Evolutionary conservation across 1,139 yeast species (phyloP).

Genomic region (Magnusiomyces tetraspermus): DNA sequence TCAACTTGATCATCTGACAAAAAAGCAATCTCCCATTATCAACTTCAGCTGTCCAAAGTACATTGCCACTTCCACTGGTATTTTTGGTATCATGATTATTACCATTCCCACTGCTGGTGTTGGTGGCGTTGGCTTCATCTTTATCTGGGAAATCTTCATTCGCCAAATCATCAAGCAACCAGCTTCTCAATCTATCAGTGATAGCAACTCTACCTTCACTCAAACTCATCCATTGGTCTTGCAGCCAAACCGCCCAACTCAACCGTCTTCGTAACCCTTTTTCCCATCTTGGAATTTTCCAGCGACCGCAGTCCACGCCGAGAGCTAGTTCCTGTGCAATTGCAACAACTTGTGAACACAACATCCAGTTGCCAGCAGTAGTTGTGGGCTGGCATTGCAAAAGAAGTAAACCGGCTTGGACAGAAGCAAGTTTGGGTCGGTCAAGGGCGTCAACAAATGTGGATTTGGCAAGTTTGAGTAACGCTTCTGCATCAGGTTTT

Average conservation of each 20-base stretch:
- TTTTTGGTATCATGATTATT: too few species aligned
- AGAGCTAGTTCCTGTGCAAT: conserved; percentile 78
- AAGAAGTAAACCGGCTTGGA: conserved; percentile 39
- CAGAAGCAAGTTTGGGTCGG: conserved; percentile 37
- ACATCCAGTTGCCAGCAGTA: conserved; percentile 64
- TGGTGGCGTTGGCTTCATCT: conserved; percentile 44
- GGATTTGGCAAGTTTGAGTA: conserved; percentile 33
- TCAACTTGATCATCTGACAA: conserved; percentile 56
- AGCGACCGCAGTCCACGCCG: conserved; percentile 73
- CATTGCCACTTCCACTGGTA: too few species aligned
- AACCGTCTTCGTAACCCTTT: conserved; percentile 70
- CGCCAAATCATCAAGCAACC: conserved; percentile 26
- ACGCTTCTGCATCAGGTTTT: conserved; percentile 31
- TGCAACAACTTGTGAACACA: conserved; percentile 79
- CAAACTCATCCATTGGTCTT: conserved; percentile 79
- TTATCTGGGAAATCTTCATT: conserved; percentile 29
- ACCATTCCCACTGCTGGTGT: too few species aligned
- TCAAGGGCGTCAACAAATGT: conserved; percentile 35
- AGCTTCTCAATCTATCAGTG: conserved; percentile 24
- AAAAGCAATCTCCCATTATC: conserved; percentile 65
- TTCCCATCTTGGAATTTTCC: conserved; percentile 93
- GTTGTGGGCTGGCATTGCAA: conserved; percentile 37
- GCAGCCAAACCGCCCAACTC: conserved; percentile 90
- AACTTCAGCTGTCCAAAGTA: conserved; percentile 50
- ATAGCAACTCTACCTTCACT: conserved; percentile 78